Evolutionary conservation across 2,329 filamentous ascomycete genomes (phyloP), one percentile per base, ranked within the genome.

Genomic region (Neocucurbitaria cava): DNA sequence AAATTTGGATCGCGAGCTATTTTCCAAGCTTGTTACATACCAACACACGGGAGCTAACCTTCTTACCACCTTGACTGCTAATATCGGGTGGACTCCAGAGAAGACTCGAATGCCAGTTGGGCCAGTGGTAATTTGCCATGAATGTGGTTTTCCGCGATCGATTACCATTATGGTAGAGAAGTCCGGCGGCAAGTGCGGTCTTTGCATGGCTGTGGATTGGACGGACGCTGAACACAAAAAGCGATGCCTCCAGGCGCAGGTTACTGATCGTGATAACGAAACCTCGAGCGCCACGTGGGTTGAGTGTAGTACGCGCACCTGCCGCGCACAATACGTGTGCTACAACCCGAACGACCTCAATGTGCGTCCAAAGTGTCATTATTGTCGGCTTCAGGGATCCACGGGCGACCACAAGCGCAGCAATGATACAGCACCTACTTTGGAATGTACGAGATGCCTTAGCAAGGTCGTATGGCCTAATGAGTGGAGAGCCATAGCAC

Each of bases 251-350:
- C 38, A 55, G 38, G 56, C 58, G 7, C 56, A 66, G 33, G 79
- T 78, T 18, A 71, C 68, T 0, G 52, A 52, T 21, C 61, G 69
- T 0, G 71, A 78, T 49, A 64, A 59, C 33, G 65, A 72, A 36
- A 47, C 53, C 8, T 78, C 76, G 0, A 58, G 62, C 3, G 73
- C 69, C 0, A 70, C 72, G 15, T 84, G 82, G 82, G 79, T 82
- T 0, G 81, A 83, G 62, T 84, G 82, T 59, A 68, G 56, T 33
- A 67, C 74, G n/a, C 51, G 43, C 1, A 63, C 65, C 8, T 84
- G 82, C 64, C 75, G 80, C 10, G 79, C 76, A 1, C 81, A 83
- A 62, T 84, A 83, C 58, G 76, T 83, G 24, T 78, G 83, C 4
- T 83, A 84, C 62, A 75, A 79, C 38, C 62, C 73, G 2, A 65